phyloP scores from a whole-genome alignment of 345 rosid genomes.

The Acer yangbiense region DNA sequence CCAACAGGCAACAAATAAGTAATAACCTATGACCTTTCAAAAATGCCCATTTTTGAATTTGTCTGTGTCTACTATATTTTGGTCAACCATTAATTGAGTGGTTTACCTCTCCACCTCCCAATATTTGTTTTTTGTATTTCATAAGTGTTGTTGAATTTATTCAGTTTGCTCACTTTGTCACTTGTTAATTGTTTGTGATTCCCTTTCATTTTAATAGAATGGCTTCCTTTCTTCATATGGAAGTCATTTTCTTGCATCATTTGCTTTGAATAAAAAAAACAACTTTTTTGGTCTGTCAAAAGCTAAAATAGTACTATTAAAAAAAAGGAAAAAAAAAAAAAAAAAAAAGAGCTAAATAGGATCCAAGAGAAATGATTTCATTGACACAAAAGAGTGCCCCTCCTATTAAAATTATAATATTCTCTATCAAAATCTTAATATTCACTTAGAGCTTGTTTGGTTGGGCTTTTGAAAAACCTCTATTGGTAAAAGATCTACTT shows the following conservation, averaged over 20 bases:
- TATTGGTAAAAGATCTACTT: too few relatives aligned
- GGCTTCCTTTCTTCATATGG: slow-evolving; percentile 13
- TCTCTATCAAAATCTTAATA: neutral
- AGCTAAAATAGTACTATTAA: neutral
- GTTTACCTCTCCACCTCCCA: too few relatives aligned
- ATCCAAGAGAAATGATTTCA: neutral
- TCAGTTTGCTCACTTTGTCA: neutral
- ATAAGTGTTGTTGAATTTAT: neutral
- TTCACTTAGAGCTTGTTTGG: too few relatives aligned
- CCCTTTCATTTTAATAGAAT: neutral
- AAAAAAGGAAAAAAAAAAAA: neutral
- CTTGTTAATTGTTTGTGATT: neutral
- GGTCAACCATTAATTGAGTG: neutral
- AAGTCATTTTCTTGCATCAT: slow-evolving; percentile 10
- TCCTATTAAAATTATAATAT: neutral
- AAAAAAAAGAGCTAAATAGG: neutral
- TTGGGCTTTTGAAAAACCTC: too few relatives aligned
- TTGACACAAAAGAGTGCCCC: neutral
- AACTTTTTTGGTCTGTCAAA: slow-evolving; percentile 2
- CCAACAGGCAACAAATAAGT: too few relatives aligned
- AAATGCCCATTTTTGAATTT: neutral
- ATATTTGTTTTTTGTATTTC: neutral
- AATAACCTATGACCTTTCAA: too few relatives aligned
- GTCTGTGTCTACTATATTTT: too few relatives aligned
- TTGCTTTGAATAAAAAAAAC: neutral